These are phyloP conservation scores for Knufia fluminis DNA, from an alignment of 2,329 filamentous ascomycete species.

Conservation along the genomic window DNA sequence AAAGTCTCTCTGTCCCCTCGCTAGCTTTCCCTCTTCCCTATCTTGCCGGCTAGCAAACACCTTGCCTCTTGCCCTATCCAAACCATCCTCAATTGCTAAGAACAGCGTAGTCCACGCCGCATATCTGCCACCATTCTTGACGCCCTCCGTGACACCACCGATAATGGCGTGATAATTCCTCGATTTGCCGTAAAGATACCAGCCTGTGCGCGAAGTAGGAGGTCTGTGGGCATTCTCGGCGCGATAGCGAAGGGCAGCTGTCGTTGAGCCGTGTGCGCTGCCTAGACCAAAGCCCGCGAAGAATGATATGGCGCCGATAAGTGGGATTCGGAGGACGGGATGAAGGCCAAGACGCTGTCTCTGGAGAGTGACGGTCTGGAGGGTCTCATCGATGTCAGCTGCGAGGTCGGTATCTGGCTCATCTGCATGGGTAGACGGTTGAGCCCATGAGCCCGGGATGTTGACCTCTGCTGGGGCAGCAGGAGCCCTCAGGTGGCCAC, in stretches of 20 bases:
- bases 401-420: constrained; percentile 10
- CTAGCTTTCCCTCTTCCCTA: constrained; percentile 64
- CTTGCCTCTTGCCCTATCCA: constrained; percentile 59
- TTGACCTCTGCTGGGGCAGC: not conserved
- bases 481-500: not conserved
- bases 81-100: constrained; percentile 72
- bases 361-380: not conserved
- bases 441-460: not conserved
- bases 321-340: constrained; percentile 55
- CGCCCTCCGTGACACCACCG: constrained; percentile 67
- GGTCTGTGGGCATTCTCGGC: constrained; percentile 95
- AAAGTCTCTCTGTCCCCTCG: constrained; percentile 56
- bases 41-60: constrained; percentile 76
- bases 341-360: constrained; percentile 41
- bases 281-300: constrained; percentile 63
- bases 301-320: constrained; percentile 56
- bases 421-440: constrained; percentile 1
- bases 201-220: constrained; percentile 70
- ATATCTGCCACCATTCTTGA: constrained; percentile 63
- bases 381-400: not conserved
- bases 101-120: constrained; percentile 67
- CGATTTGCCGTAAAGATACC: constrained; percentile 98
- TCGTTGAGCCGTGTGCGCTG: constrained; percentile 60
- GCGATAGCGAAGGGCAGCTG: constrained; percentile 72
- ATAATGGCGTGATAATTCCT: constrained; percentile 86